These are phyloP conservation scores for Nyctanthes arbortristis DNA, from an alignment of 257 asterid species.

Conservation along the genomic window DNA sequence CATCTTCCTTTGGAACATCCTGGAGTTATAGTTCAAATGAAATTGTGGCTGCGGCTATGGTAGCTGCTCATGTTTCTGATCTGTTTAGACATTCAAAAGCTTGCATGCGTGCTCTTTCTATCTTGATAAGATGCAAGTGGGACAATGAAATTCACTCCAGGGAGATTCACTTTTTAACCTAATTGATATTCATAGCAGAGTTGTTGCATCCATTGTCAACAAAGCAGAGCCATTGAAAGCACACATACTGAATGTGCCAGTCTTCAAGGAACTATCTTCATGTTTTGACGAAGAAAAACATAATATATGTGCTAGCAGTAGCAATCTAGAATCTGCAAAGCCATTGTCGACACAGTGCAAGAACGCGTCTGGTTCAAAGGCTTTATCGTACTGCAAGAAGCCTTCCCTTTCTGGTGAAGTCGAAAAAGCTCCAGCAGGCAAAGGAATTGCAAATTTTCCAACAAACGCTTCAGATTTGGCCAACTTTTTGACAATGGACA, in stretches of 20 bases:
- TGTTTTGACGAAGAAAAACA: constrained; percentile 64
- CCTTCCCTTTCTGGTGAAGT: constrained; percentile 32
- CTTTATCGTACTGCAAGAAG: constrained; percentile 36
- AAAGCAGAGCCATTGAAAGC: constrained; percentile 98
- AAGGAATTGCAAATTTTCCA: constrained; percentile 65
- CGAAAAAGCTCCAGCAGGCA: constrained; percentile 43
- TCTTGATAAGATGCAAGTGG: constrained; percentile 89
- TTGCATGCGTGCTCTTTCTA: constrained; percentile 88
- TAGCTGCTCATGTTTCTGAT: constrained; percentile 97
- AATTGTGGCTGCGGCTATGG: constrained; percentile 99
- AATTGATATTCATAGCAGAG: constrained; percentile 90
- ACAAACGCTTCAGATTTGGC: constrained; percentile 93
- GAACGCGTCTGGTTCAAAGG: constrained; percentile 44
- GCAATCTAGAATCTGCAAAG: constrained; percentile 48
- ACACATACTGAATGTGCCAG: constrained; percentile 63
- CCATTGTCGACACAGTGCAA: constrained; percentile 44
- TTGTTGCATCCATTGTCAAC: constrained; percentile 82
- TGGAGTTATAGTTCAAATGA: constrained; percentile 95
- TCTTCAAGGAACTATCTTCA: constrained; percentile 43
- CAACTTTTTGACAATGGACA: constrained; percentile 87
- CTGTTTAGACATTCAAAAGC: constrained; percentile 91
- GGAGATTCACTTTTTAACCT: constrained; percentile 86
- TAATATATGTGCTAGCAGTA: constrained; percentile 50
- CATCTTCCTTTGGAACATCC: constrained; percentile 88
- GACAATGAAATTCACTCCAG: constrained; percentile 81